Base-by-base conservation (phyloP, 2,329 filamentous ascomycete species). In the Alternaria postmessia region DNA sequence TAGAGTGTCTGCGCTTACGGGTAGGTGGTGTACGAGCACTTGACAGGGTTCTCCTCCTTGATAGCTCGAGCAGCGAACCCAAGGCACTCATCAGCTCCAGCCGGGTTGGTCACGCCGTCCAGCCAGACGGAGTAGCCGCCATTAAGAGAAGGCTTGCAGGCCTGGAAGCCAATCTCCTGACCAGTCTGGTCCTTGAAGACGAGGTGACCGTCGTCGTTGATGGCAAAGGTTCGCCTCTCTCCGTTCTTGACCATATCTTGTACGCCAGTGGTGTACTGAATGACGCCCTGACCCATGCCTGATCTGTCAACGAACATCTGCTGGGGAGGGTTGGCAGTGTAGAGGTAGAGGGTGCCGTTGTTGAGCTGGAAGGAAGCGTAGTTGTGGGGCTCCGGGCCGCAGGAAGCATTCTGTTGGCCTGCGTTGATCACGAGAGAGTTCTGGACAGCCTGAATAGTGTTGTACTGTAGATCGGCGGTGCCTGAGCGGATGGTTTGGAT, bases 251-350 rank as follows among this genome's bases (percentile, higher is more conserved):
- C 79, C 0, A 76, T 57, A 7, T 67, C 56, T 65, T 81, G 67
- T 39, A 67, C 81, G 42, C 82, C 83, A 4, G 81, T 85, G 34
- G 81, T 81, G 78, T 86, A 89, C 42, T 82, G 81, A 42, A 88
- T 68, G 22, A 79, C 75, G 51, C 87, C 87, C 61, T 69, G 82
- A 82, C 84, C 86, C 85, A 87, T 87, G 69, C 85, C 86, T 46
- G 84, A 86, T 44, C 83, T 82, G 73, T 89, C 86, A 41, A 83
- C 82, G 63, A 70, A 88, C 51, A 85, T 59, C 67, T 83, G 75
- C 78, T 88, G 87, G 3, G 77, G 75, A 5, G 75, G 78, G 22
- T 77, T 75, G 26, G 69, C 64, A 34, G 80, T 81, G 75, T 83
- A 87, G 32, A 89, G 81, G 71, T 74, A 82, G 14, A 74, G 80